A percentile compares a stretch with the other conserved stretches of the same genome.
phyloP scores from a whole-genome alignment of 768 basidiomycete species.

The Russula abietina region DNA sequence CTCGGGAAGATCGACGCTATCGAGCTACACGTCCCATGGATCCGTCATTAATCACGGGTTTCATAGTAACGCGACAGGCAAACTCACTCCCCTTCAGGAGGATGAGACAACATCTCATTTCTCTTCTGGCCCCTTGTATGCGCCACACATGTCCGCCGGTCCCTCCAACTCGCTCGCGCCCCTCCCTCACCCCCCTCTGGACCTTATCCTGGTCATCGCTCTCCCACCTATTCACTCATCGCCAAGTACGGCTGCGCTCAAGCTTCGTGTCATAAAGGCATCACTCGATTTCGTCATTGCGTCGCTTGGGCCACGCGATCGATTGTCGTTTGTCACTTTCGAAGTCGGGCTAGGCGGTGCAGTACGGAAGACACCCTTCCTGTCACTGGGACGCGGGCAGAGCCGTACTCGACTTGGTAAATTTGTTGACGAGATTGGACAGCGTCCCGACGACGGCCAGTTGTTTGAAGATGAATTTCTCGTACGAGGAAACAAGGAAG shows the following conservation, averaged over 20 bases:
- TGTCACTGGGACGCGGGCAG: slow-evolving; percentile 61
- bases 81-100: slow-evolving; percentile 26
- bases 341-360: slow-evolving; percentile 78
- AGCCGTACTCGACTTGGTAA: slow-evolving; percentile 64
- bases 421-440: slow-evolving; percentile 69
- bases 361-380: slow-evolving; percentile 91
- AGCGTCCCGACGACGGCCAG: slow-evolving; percentile 35
- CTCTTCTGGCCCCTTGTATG: slow-evolving; percentile 17
- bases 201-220: slow-evolving; percentile 88
- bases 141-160: slow-evolving; percentile 62
- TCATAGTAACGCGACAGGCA: slow-evolving; percentile 15
- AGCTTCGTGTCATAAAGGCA: slow-evolving; percentile 81
- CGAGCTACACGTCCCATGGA: slow-evolving; percentile 57
- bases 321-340: slow-evolving; percentile 87
- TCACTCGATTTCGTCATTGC: slow-evolving; percentile 83
- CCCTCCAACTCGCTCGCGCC: slow-evolving; percentile 78
- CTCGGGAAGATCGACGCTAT: slow-evolving; percentile 57
- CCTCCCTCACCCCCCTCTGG: slow-evolving; percentile 79
- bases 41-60: slow-evolving; percentile 22
- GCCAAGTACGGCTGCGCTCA: slow-evolving; percentile 77
- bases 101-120: slow-evolving; percentile 18
- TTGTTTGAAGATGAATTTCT: slow-evolving; percentile 45
- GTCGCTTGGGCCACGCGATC: slow-evolving; percentile 68
- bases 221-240: slow-evolving; percentile 67
- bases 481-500: slow-evolving; percentile 74